These are phyloP conservation scores for Cercospora berteroae DNA, from an alignment of 2,329 filamentous ascomycete species.

Conservation along the genomic window DNA sequence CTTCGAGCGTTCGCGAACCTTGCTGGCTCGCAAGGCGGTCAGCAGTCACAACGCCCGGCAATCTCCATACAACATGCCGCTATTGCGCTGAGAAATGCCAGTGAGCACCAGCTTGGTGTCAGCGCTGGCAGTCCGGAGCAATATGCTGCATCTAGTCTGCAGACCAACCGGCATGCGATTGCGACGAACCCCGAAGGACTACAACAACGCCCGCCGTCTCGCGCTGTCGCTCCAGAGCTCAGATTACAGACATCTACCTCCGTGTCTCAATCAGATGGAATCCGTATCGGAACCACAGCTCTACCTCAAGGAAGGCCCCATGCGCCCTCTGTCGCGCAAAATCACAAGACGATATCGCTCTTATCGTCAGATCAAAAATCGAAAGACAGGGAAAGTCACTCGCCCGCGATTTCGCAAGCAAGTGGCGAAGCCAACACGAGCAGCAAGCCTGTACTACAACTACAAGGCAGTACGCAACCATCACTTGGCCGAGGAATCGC, in stretches of 20 bases:
- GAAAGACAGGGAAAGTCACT: not conserved
- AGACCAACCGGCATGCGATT: not conserved
- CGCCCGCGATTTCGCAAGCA: not conserved
- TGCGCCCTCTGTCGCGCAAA: not conserved
- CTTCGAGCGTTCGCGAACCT: slow-evolving; percentile 18
- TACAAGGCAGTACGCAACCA: not conserved
- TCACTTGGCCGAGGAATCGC: slow-evolving; percentile 28
- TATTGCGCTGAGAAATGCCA: not conserved
- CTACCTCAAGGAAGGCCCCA: slow-evolving; percentile 22
- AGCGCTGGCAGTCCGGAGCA: not conserved
- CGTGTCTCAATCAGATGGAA: slow-evolving; percentile 26
- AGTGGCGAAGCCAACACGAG: not conserved
- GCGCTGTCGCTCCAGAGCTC: slow-evolving; percentile 5
- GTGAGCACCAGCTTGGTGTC: not conserved
- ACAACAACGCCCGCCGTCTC: not conserved
- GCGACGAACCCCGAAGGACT: slow-evolving; percentile 1
- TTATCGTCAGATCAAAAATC: not conserved
- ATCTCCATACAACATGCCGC: slow-evolving; percentile 9
- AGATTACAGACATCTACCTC: slow-evolving; percentile 30
- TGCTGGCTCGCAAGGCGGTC: slow-evolving; percentile 5
- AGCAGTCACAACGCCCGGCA: not conserved
- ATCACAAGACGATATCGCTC: not conserved
- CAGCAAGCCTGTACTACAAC: not conserved
- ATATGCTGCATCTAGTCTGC: not conserved
- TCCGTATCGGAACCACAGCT: slow-evolving; percentile 8